Evolutionary conservation across 768 basidiomycete species (phyloP), one percentile per base, ranked within the genome.

Genomic region (Tylopilus rubrobrunneus): DNA sequence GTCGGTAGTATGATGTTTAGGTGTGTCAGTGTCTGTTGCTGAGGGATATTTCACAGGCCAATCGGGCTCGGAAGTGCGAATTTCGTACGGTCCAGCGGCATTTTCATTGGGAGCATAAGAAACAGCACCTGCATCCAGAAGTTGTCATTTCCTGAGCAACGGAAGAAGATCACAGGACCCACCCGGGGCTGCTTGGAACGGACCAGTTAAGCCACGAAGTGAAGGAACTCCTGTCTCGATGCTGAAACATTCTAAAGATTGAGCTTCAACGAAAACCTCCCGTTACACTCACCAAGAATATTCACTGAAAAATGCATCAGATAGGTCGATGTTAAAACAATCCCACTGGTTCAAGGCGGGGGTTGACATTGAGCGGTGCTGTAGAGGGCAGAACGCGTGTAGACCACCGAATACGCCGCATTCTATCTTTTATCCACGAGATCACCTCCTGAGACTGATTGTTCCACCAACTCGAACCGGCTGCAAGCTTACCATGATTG

Each of bases 341-440:
- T 11, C 3, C 12, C 47, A 46, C 7, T 48, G 48, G 17, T 47
- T 2, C 39, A 43, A 50, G 29, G 7, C 7, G 37, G 31, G 8
- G 31, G 15, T 39, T 8, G 21, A 44, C 58, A 60, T 55, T 40
- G 29, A 19, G 8, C 0, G 2, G 23, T 49, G 6, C 8, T 41
- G 28, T 5, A 37, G 44, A 29, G 29, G 25, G 34, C 14, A 8
- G n/a, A n/a, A 29, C 39, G 36, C 14, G 12, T 33, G 43, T 6
- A 8, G 1, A 7, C 1, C 19, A 25, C 7, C 25, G 17, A 42
- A 8, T 10, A 40, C 6, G 17, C 2, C 10, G 8, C 25, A 21
- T 43, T n/a, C 25, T 28, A 51, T 41, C 58, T 56, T 64, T 64
- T 62, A 62, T 60, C 2, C 29, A 8, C 29, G 8, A 31, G 29